Evolutionary conservation across 2,329 filamentous ascomycete species (phyloP).

Genomic region (Fusarium newnesense): DNA sequence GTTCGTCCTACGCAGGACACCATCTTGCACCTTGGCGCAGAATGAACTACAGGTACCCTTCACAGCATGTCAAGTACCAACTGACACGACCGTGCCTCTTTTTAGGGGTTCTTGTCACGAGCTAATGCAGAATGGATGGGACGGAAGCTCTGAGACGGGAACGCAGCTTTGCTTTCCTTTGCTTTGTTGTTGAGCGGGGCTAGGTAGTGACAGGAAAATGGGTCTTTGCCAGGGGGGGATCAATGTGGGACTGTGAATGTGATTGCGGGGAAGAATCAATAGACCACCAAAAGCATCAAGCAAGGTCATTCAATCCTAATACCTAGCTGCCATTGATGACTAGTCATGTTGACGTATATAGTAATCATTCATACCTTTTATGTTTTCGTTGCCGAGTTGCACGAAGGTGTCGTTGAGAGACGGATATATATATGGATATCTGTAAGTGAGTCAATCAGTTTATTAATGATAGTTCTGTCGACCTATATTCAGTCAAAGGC

Average conservation of each 20-base stretch:
- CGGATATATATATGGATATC: neutral
- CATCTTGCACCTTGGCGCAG: neutral
- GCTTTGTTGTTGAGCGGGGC: conserved; percentile 9
- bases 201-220: neutral
- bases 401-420: neutral
- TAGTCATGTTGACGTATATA: conserved; percentile 17
- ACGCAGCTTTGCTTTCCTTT: conserved; percentile 6
- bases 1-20: conserved; percentile 20
- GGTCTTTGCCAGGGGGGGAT: conserved; percentile 17
- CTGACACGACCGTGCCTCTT: neutral
- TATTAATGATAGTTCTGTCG: neutral
- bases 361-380: conserved; percentile 5
- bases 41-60: conserved; percentile 1
- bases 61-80: neutral
- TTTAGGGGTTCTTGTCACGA: neutral
- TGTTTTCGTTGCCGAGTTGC: neutral
- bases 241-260: neutral
- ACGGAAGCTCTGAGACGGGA: neutral
- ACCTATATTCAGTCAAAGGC: neutral
- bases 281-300: conserved; percentile 19
- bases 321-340: neutral
- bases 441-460: neutral
- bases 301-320: conserved; percentile 2
- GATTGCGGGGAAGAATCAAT: conserved; percentile 16
- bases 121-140: conserved; percentile 23